These are phyloP conservation scores for Debaryomyces maramus DNA, from an alignment of 805 yeast species.

Conservation along the genomic window DNA sequence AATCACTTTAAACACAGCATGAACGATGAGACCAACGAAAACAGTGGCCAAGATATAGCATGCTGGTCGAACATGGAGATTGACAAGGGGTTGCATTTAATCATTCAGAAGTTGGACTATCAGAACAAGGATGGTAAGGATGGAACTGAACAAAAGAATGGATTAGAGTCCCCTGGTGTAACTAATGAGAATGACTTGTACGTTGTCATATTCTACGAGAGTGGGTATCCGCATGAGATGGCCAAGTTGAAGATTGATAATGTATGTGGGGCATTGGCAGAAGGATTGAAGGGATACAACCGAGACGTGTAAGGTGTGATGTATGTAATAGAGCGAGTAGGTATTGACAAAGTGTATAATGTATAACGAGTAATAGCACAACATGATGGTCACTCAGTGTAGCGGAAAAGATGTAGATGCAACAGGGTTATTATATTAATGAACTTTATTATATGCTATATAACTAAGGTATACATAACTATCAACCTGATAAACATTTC, in stretches of 20 bases:
- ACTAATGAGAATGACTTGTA: conserved; percentile 16
- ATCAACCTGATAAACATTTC: too few species aligned
- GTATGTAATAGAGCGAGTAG: too few species aligned
- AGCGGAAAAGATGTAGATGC: too few species aligned
- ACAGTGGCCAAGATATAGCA: conserved; percentile 3
- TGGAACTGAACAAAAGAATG: conserved; percentile 6
- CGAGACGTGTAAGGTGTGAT: neutral
- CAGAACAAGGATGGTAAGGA: conserved; percentile 2
- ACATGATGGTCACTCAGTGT: too few species aligned
- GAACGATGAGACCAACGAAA: conserved; percentile 9
- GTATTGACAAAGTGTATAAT: too few species aligned
- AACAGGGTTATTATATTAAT: too few species aligned
- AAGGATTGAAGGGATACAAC: conserved; percentile 36
- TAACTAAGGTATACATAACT: too few species aligned
- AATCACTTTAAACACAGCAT: conserved; percentile 23
- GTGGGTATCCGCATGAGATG: conserved; percentile 25
- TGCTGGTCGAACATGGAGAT: conserved; percentile 33
- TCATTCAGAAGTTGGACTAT: conserved; percentile 22
- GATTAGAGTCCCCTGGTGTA: conserved; percentile 2
- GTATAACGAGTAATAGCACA: too few species aligned
- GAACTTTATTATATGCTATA: too few species aligned
- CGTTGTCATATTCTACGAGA: conserved; percentile 33
- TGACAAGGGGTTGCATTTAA: conserved; percentile 27
- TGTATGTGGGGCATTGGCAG: conserved; percentile 26
- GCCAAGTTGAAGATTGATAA: conserved; percentile 40